Percentiles rank a stretch among this genome's conserved stretches.
These are phyloP conservation scores for Cyclotella cryptica DNA, from an alignment of 108 stramenopile genomes.

Conservation along the genomic window DNA sequence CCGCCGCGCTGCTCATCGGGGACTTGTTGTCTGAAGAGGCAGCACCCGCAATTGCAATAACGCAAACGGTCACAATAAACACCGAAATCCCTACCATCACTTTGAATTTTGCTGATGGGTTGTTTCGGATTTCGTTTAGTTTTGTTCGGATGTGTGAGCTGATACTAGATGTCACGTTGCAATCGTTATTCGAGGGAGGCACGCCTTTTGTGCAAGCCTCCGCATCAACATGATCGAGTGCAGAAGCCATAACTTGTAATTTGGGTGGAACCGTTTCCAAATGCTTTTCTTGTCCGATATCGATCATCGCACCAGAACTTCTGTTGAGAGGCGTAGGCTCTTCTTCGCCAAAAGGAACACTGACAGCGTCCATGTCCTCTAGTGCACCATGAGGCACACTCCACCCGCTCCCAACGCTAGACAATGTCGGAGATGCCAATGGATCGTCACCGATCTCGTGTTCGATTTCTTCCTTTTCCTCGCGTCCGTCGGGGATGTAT, in stretches of 20 bases:
- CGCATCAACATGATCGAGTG: conserved; percentile 42
- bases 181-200: not conserved
- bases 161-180: not conserved
- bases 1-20: not conserved
- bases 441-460: conserved; percentile 65
- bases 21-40: conserved; percentile 14
- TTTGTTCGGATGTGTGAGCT: conserved; percentile 17
- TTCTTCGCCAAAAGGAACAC: conserved; percentile 33
- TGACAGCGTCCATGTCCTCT: conserved; percentile 11
- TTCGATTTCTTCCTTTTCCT: conserved; percentile 27
- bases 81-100: conserved; percentile 13
- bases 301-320: not conserved
- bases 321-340: conserved; percentile 10
- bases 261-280: not conserved
- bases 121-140: conserved; percentile 32
- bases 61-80: conserved; percentile 19
- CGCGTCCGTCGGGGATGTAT: not conserved
- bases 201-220: conserved; percentile 22
- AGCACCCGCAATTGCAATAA: conserved; percentile 26
- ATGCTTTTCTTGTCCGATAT: conserved; percentile 11
- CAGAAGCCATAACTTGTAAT: conserved; percentile 4
- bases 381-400: conserved; percentile 30
- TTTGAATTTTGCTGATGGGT: conserved; percentile 41
- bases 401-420: conserved; percentile 35
- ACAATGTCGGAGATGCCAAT: conserved; percentile 45